These are phyloP conservation scores for Fusarium sp. DNA, from an alignment of 2,329 filamentous ascomycete genomes.

Conservation along the genomic window DNA sequence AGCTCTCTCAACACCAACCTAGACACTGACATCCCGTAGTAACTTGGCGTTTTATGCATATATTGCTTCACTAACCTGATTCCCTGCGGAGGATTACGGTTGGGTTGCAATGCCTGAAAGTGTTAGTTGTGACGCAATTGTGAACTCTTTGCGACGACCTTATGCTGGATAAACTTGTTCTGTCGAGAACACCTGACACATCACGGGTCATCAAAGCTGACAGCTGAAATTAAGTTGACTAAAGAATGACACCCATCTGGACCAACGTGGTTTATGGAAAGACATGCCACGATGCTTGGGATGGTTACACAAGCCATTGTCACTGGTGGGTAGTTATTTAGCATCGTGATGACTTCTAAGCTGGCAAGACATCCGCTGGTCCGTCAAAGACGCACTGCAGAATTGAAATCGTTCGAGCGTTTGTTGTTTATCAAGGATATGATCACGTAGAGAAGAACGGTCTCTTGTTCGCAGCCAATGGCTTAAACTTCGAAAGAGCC, in stretches of 20 bases:
- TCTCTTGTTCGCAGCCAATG: neutral
- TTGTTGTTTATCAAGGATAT: neutral
- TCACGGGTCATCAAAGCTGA: conserved; percentile 6
- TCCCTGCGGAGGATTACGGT: neutral
- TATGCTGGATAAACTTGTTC: conserved; percentile 1
- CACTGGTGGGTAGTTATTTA: neutral
- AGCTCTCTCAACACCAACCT: neutral
- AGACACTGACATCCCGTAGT: neutral
- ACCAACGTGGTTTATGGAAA: conserved; percentile 4
- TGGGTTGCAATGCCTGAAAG: neutral
- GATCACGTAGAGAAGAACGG: neutral
- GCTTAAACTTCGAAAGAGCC: neutral
- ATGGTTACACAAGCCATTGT: conserved; percentile 23
- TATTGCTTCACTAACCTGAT: neutral
- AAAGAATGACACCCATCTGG: neutral
- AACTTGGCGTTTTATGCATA: neutral
- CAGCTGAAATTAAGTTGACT: neutral
- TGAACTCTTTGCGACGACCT: neutral
- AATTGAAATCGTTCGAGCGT: neutral
- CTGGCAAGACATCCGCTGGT: neutral
- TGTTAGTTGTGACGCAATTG: neutral
- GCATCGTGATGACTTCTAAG: neutral
- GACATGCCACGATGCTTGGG: conserved; percentile 15
- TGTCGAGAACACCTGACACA: neutral
- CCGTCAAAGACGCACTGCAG: neutral